These are phyloP conservation scores for Hymenoscyphus fraxineus DNA, from an alignment of 2,329 filamentous ascomycete species.

Conservation along the genomic window DNA sequence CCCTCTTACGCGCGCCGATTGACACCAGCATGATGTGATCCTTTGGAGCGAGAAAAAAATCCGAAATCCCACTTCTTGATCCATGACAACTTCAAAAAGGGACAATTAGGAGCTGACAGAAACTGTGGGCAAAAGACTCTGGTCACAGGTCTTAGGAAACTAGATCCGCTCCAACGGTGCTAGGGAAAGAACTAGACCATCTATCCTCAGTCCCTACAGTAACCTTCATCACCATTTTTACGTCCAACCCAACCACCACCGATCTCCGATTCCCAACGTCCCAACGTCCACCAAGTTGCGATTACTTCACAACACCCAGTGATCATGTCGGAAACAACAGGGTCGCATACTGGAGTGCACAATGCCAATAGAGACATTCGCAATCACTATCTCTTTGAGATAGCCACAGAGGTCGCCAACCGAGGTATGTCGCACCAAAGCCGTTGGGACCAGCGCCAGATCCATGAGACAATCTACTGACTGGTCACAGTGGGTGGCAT, in stretches of 20 bases:
- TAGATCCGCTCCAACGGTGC: neutral
- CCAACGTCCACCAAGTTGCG: neutral
- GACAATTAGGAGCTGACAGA: slow-evolving; percentile 1
- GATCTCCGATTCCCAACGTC: neutral
- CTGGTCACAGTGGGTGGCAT: slow-evolving; percentile 77
- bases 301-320: neutral
- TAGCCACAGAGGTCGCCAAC: slow-evolving; percentile 96
- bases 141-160: neutral
- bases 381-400: slow-evolving; percentile 94
- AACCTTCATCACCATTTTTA: neutral
- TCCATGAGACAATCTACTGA: slow-evolving; percentile 15
- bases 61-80: neutral
- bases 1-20: neutral
- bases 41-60: neutral
- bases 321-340: neutral
- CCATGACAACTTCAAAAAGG: neutral
- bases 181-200: neutral
- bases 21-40: neutral
- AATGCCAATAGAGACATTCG: slow-evolving; percentile 62
- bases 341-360: neutral
- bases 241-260: neutral
- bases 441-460: neutral
- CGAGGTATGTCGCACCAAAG: slow-evolving; percentile 59
- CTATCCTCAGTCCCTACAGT: neutral
- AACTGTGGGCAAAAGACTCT: neutral